phyloP scores from a whole-genome alignment of 176 grass and related monocot genomes.

The Eragrostis nindensis region DNA sequence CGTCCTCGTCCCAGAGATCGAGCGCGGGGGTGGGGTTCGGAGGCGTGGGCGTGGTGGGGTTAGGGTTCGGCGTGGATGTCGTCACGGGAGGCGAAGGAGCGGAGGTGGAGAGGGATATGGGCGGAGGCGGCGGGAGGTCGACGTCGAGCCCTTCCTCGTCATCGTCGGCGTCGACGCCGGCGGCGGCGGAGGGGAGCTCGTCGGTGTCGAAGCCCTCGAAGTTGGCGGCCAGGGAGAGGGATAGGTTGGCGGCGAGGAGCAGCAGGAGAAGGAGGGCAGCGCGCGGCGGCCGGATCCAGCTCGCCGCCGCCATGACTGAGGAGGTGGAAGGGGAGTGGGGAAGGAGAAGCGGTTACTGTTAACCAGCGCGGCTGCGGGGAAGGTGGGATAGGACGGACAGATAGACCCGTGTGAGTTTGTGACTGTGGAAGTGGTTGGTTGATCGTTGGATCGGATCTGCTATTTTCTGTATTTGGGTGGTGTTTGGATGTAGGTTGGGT shows the following conservation, averaged over 20 bases:
- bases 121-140: constrained; percentile 28
- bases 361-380: neutral
- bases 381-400: constrained; percentile 4
- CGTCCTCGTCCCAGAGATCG: constrained; percentile 98
- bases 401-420: neutral
- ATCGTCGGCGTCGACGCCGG: constrained; percentile 41
- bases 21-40: constrained; percentile 45
- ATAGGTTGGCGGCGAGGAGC: constrained; percentile 51
- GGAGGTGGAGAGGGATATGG: constrained; percentile 51
- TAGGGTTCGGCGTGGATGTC: constrained; percentile 46
- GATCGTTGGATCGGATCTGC: constrained; percentile 34
- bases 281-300: constrained; percentile 54
- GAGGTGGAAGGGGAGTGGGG: neutral
- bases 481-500: no score
- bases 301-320: constrained; percentile 65
- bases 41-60: constrained; percentile 27
- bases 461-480: neutral
- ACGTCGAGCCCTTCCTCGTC: constrained; percentile 45
- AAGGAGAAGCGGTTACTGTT: constrained; percentile 19
- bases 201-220: constrained; percentile 95
- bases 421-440: constrained; percentile 24
- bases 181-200: constrained; percentile 53
- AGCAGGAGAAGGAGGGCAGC: constrained; percentile 53
- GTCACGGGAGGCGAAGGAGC: constrained; percentile 41
- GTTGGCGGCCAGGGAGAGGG: constrained; percentile 65